phyloP scores from a whole-genome alignment of 164 flowering plant genomes.

The Umbilicus rupestris region DNA sequence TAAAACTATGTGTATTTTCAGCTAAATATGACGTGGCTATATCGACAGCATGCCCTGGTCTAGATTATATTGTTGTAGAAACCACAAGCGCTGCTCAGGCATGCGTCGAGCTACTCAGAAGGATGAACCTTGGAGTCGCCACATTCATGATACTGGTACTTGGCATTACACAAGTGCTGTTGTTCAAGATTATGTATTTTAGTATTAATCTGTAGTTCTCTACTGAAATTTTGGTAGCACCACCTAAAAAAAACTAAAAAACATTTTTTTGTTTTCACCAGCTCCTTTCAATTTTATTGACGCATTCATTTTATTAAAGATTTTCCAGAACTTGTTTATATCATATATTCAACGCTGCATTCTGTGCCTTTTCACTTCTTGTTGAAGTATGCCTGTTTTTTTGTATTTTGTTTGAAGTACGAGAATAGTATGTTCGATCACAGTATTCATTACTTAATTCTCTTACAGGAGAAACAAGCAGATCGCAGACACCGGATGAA shows the following conservation, averaged over 20 bases:
- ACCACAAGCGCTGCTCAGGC: constrained; percentile 85
- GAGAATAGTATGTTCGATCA: neutral
- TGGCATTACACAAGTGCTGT: neutral
- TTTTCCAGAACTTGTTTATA: neutral
- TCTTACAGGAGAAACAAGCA: constrained; percentile 88
- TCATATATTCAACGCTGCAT: too few relatives aligned
- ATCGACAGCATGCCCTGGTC: constrained; percentile 88
- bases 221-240: neutral
- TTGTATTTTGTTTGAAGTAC: too few relatives aligned
- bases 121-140: constrained; percentile 78
- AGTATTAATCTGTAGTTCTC: neutral
- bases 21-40: constrained; percentile 91
- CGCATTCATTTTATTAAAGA: neutral
- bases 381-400: neutral
- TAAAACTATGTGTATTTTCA: constrained; percentile 27
- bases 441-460: too few relatives aligned
- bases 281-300: neutral
- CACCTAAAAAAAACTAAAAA: neutral
- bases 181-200: neutral
- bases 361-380: too few relatives aligned
- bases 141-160: constrained; percentile 96
- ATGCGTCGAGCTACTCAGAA: constrained; percentile 84
- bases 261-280: neutral
- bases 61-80: constrained; percentile 93
- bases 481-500: constrained; percentile 41